A percentile compares a stretch with the other conserved stretches of the same genome.
Evolutionary conservation across 495 filamentous ascomycete species (phyloP).

Genomic region (Friedmanniomyces simplex): DNA sequence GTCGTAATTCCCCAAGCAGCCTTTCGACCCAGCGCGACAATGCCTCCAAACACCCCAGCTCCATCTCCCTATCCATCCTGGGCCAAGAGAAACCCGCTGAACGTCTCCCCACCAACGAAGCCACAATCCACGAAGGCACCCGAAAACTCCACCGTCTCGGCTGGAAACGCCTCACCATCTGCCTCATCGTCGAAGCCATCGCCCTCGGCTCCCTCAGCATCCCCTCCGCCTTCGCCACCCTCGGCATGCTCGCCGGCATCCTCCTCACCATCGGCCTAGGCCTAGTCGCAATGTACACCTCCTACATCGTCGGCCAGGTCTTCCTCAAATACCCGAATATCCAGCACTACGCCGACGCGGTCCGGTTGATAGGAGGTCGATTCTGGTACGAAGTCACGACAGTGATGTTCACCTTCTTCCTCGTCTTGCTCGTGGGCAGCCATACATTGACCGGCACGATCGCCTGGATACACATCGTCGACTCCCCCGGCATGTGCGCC

Average conservation of each 20-base stretch:
- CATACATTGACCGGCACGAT: slow-evolving; percentile 25
- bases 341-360: slow-evolving; percentile 10
- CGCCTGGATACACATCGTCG: slow-evolving; percentile 23
- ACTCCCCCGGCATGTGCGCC: slow-evolving; percentile 18
- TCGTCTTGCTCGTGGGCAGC: slow-evolving; percentile 20
- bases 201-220: slow-evolving; percentile 55
- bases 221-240: slow-evolving; percentile 31
- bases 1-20: too few relatives aligned
- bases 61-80: too few relatives aligned
- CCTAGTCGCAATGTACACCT: slow-evolving; percentile 14
- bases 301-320: slow-evolving; percentile 17
- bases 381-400: slow-evolving; percentile 18
- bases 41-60: too few relatives aligned
- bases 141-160: neutral
- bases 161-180: slow-evolving; percentile 19
- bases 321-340: slow-evolving; percentile 7
- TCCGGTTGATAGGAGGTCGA: slow-evolving; percentile 8
- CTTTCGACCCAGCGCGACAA: too few relatives aligned
- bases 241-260: slow-evolving; percentile 27
- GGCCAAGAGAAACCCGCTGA: too few relatives aligned
- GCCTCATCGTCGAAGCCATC: slow-evolving; percentile 60
- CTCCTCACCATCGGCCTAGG: slow-evolving; percentile 13
- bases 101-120: too few relatives aligned
- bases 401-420: slow-evolving; percentile 21
- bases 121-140: too few relatives aligned